Evolutionary conservation across 306 rosid genomes (phyloP), one percentile per base, ranked within the genome.

Genomic region (Geum urbanum): DNA sequence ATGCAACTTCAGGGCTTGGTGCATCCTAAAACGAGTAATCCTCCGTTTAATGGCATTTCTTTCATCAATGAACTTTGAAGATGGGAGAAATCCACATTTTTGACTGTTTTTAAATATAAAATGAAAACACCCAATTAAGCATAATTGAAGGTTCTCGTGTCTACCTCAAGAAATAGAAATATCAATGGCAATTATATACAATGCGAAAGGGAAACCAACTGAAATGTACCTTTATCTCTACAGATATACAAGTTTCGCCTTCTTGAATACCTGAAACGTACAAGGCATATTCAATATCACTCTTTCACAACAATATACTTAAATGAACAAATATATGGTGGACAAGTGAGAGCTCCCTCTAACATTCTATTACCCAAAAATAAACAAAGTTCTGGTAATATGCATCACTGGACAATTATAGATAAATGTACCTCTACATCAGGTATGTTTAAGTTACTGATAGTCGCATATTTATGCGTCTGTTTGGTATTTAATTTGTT

Each of bases 11-110:
- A 91, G 86, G 75, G 86, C 80, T 80, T 95, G 99, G 82, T 95
- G 99, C 99, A 95, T 91, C 89, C 78, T 81, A 76, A 87, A 91
- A 74, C 97, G 96, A 70, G 92, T 74, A 71, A 87, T 78, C 60
- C 72, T 77, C 82, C 56, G 86, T 80, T 95, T 95, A 51, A 87
- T 60, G 41, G 85, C 80, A 75, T 89, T 89, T 77, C 32, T 83
- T 77, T 95, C 92, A 15, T 82, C 79, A 77, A 95, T 86, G 75
- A 84, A 89, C 72, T 80, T 86, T 76, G 99, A 87, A 72, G 71
- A 60, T n/a, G 99, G 96, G 70, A 91, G 86, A 74, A 91, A 91
- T 78, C 99, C 99, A 35, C 99, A 91, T 79, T 91, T 91, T 95
- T 66, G 99, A 95, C 97, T 95, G 73, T 64, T 68, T 81, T 72